phyloP scores from a whole-genome alignment of 306 rosid genomes.

The Cucurbita ficifolia region DNA sequence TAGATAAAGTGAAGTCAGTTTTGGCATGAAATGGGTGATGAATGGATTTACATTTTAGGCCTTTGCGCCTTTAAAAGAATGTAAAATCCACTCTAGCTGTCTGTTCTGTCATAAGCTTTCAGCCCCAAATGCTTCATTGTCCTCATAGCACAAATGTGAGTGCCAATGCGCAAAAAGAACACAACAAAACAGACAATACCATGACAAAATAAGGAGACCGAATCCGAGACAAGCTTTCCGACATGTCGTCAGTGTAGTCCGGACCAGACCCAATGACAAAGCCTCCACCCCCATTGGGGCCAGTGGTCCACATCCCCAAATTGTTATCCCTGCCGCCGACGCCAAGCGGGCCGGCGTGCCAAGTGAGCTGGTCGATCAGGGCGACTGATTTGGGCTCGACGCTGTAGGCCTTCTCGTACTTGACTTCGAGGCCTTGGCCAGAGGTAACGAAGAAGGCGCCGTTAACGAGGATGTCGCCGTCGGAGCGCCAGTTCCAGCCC shows the following conservation, averaged over 20 bases:
- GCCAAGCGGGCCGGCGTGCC: constrained; percentile 66
- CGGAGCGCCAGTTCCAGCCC: constrained; percentile 75
- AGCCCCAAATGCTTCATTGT: not conserved
- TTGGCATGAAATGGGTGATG: not conserved
- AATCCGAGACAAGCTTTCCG: constrained; percentile 11
- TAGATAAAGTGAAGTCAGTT: not conserved
- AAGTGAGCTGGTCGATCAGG: constrained; percentile 42
- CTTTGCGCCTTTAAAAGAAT: not conserved
- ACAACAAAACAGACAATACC: not conserved
- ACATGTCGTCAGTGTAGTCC: constrained; percentile 43
- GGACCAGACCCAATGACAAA: constrained; percentile 16
- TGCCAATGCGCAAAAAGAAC: constrained; percentile 4
- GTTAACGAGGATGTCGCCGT: constrained; percentile 67
- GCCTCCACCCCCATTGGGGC: constrained; percentile 16
- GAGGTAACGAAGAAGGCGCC: constrained; percentile 73
- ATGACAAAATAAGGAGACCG: not conserved
- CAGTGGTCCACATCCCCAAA: constrained; percentile 44
- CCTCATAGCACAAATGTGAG: not conserved
- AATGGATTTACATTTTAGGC: constrained; percentile 2
- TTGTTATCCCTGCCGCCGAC: constrained; percentile 70
- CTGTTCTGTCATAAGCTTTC: not conserved
- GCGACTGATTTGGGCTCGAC: constrained; percentile 54
- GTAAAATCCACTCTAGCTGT: not conserved
- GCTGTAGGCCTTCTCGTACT: constrained; percentile 56
- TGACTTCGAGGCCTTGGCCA: constrained; percentile 26